Evolutionary conservation across 345 rosid genomes (phyloP).

Genomic region (Populus davidiana): DNA sequence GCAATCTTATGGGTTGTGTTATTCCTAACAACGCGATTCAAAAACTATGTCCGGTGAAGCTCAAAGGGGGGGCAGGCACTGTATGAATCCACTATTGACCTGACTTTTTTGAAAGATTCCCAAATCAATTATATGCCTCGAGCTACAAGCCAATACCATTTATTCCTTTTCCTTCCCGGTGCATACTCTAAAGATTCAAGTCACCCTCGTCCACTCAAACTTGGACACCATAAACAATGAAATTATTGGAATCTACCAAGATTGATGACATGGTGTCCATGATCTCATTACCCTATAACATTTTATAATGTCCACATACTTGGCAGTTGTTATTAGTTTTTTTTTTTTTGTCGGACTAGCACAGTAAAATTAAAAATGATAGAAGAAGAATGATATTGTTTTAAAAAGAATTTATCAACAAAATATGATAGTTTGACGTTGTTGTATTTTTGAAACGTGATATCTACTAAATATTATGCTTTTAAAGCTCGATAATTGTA

Average conservation of each 20-base stretch:
- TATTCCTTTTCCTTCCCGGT: too few relatives aligned
- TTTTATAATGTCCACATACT: neutral
- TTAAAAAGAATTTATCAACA: rapidly evolving
- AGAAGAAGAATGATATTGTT: rapidly evolving
- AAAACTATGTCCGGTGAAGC: too few relatives aligned
- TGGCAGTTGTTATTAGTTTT: neutral
- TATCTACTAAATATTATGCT: too few relatives aligned
- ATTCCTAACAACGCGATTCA: too few relatives aligned
- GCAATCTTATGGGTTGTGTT: too few relatives aligned
- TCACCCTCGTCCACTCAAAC: neutral
- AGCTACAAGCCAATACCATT: neutral
- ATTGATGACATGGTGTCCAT: neutral
- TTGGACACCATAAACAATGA: neutral
- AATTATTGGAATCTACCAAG: neutral
- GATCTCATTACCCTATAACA: neutral
- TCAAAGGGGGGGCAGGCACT: neutral
- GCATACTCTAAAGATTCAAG: neutral
- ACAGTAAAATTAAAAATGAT: too few relatives aligned
- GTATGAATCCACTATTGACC: neutral
- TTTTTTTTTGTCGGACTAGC: too few relatives aligned
- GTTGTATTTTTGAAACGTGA: rapidly evolving
- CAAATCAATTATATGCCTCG: neutral
- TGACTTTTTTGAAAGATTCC: neutral
- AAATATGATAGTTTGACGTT: rapidly evolving
- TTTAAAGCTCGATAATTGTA: rapidly evolving